Evolutionary conservation across 2,329 filamentous ascomycete genomes (phyloP), one percentile per base, ranked within the genome.

Genomic region (Colletotrichum sp.): DNA sequence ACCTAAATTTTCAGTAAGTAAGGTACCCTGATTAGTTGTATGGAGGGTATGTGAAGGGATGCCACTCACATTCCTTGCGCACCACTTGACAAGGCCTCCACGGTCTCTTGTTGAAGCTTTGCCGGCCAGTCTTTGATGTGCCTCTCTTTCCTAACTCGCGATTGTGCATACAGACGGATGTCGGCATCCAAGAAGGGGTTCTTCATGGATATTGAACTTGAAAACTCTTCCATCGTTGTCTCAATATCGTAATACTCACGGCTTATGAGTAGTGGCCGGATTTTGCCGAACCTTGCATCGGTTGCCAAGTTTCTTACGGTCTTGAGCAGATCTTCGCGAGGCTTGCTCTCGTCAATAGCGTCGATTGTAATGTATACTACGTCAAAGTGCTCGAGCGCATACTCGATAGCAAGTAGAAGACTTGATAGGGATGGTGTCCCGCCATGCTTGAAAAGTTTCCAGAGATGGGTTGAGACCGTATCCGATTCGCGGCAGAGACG

Each of bases 71-170:
- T n/a, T n/a, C n/a, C n/a, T n/a, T n/a, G n/a, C n/a, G n/a, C n/a
- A n/a, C n/a, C n/a, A n/a, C n/a, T n/a, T n/a, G n/a, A 22, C 2
- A 75, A 25, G 3, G 69, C 68, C 1, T 55, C 55, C 0, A 62
- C 0, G 1, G 15, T 32, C 4, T 75, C 62, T 3, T 32, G 7
- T 5, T 3, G 62, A 6, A 75, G 8, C 5, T 27, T 30, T 3
- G 5, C 2, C 4, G 61, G 5, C 72, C 69, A 75, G 1, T 8
- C 8, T 2, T 16, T 25, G 2, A 75, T 2, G 3, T 0, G 30
- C 0, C 16, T 13, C 2, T 62, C 25, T 0, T 2, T 30, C 0
- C 0, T 1, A 1, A 72, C 12, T 0, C 62, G 52, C 1, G 36
- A 11, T 0, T 16, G 1, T 1, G 25, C 44, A 5, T 67, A 72